phyloP scores from a whole-genome alignment of 148 eudicot genomes.

The Cornus florida region DNA sequence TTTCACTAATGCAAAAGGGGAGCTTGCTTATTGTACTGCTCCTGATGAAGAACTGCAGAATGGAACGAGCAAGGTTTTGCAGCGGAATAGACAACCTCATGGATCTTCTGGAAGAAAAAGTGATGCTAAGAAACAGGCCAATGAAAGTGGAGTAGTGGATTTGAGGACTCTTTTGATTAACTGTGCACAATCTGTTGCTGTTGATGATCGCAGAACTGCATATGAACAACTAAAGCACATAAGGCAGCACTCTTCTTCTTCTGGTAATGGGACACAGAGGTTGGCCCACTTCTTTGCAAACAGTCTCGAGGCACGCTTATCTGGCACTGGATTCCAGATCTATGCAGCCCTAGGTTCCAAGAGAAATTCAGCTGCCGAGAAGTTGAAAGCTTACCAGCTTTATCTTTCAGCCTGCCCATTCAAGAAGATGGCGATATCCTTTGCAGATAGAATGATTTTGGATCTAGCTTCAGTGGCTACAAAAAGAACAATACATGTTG shows the following conservation, averaged over 20 bases:
- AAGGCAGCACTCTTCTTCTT: slow-evolving; percentile 39
- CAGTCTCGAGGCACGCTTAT: slow-evolving; percentile 51
- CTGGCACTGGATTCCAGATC: slow-evolving; percentile 43
- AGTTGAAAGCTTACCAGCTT: slow-evolving; percentile 48
- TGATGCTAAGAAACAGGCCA: neutral
- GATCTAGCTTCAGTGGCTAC: slow-evolving; percentile 24
- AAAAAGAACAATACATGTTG: slow-evolving; percentile 41
- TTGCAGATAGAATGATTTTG: slow-evolving; percentile 30
- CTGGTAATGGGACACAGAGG: slow-evolving; percentile 48
- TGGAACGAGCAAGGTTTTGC: slow-evolving; percentile 5
- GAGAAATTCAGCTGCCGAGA: slow-evolving; percentile 42
- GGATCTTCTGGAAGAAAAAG: slow-evolving; percentile 23
- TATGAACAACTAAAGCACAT: slow-evolving; percentile 45
- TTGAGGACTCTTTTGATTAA: slow-evolving; percentile 37
- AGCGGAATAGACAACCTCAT: slow-evolving; percentile 15
- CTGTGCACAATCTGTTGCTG: slow-evolving; percentile 52
- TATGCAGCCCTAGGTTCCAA: slow-evolving; percentile 37
- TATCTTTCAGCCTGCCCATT: slow-evolving; percentile 47
- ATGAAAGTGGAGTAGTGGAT: slow-evolving; percentile 36
- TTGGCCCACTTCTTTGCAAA: slow-evolving; percentile 47
- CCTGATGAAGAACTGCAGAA: slow-evolving; percentile 6
- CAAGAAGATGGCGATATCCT: slow-evolving; percentile 43
- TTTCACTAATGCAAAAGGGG: slow-evolving; percentile 25
- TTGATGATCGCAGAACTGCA: slow-evolving; percentile 43
- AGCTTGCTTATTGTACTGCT: slow-evolving; percentile 6